Conservation (phyloP, 2,329 filamentous ascomycete species). For the Aspergillus glaucus region DNA sequence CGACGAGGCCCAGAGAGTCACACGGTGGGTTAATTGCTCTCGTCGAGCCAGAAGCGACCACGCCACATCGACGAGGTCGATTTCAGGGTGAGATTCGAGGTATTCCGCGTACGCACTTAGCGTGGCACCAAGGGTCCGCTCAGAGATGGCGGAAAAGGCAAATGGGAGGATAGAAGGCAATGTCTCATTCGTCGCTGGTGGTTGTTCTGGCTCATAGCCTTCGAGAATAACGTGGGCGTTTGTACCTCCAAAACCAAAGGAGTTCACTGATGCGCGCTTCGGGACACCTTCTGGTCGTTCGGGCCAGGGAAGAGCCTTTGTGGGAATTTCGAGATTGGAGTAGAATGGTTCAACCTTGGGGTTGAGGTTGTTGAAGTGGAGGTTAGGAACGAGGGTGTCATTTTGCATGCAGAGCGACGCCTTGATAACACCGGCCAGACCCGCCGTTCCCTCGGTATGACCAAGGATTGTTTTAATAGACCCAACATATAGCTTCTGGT, state of each 20-base stretch:
- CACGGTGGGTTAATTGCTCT: background rate
- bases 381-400: conserved; percentile 4
- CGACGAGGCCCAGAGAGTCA: background rate
- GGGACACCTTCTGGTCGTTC: conserved; percentile 1
- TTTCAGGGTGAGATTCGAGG: background rate
- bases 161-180: background rate
- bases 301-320: conserved; percentile 12
- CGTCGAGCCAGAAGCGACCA: background rate
- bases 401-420: background rate
- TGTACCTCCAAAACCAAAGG: conserved; percentile 18
- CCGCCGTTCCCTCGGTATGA: conserved; percentile 11
- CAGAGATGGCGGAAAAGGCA: background rate
- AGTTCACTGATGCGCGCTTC: conserved; percentile 19
- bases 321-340: background rate
- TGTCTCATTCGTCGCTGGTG: too few relatives aligned
- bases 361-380: conserved; percentile 16
- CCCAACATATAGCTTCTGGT: conserved; percentile 8
- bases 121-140: background rate
- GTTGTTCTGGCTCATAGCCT: background rate
- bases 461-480: conserved; percentile 14
- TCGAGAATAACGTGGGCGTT: conserved; percentile 6
- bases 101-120: background rate
- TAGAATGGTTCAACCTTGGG: conserved; percentile 12
- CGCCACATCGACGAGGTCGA: background rate
- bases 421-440: conserved; percentile 14